Conservation (phyloP, 2,329 filamentous ascomycete species). For the Ascochyta clinopodiicola region DNA sequence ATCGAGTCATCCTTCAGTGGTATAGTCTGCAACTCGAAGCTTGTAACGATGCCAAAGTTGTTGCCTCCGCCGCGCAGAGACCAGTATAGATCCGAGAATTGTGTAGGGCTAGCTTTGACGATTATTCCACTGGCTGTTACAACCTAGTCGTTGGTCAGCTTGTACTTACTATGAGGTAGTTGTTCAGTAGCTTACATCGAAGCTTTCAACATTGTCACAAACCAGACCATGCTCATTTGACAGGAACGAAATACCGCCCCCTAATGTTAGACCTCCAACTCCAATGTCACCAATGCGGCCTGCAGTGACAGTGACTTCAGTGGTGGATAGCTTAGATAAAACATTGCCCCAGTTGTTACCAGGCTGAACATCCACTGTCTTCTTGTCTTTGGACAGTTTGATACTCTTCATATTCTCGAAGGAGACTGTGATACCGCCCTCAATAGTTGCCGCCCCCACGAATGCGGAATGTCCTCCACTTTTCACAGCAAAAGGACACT, state of each 20-base stretch:
- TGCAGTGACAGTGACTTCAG: conserved; percentile 35
- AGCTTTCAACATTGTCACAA: conserved; percentile 44
- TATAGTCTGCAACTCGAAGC: conserved; percentile 25
- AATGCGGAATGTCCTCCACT: conserved; percentile 37
- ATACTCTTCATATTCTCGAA: conserved; percentile 35
- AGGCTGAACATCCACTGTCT: conserved; percentile 33
- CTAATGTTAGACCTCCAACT: conserved; percentile 25
- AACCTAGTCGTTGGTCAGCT: not conserved
- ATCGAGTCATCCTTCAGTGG: conserved; percentile 21
- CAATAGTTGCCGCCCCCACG: conserved; percentile 35
- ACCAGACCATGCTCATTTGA: conserved; percentile 36
- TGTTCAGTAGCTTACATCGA: conserved; percentile 19
- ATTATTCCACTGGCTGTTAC: conserved; percentile 35
- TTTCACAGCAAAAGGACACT: conserved; percentile 50
- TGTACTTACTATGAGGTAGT: too few relatives aligned
- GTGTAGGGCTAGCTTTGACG: conserved; percentile 27
- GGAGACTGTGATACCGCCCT: conserved; percentile 37
- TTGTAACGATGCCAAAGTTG: conserved; percentile 40
- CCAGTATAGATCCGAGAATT: conserved; percentile 49
- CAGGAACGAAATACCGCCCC: conserved; percentile 43
- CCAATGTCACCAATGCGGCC: conserved; percentile 39
- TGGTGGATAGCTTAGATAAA: conserved; percentile 32
- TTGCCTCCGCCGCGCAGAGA: conserved; percentile 45
- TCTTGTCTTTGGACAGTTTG: conserved; percentile 24
- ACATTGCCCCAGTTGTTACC: conserved; percentile 44